A percentile compares a stretch with the other conserved stretches of the same genome.
Conservation (phyloP, 148 eudicot genomes). For the Rhododendron griersonianum region DNA sequence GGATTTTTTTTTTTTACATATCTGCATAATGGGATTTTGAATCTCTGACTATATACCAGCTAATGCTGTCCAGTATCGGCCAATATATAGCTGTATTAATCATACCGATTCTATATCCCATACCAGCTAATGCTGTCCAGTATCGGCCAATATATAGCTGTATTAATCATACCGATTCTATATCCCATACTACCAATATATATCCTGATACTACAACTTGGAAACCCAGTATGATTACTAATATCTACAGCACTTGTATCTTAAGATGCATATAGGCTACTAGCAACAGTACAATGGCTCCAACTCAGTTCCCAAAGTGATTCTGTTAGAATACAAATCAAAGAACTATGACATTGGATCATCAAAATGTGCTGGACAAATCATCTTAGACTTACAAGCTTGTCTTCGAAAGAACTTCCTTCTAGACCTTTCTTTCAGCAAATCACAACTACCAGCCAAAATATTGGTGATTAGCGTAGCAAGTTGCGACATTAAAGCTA, state of each 20-base stretch:
- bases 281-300: neutral
- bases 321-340: neutral
- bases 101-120: no score
- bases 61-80: no score
- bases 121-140: no score
- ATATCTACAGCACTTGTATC: neutral
- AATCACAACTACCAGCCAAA: slow-evolving; percentile 80
- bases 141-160: no score
- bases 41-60: no score
- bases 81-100: no score
- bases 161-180: no score
- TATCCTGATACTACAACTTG: neutral
- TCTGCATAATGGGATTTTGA: neutral
- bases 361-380: neutral
- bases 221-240: neutral
- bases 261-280: neutral
- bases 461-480: slow-evolving; percentile 91
- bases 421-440: slow-evolving; percentile 51
- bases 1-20: no score
- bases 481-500: slow-evolving; percentile 91
- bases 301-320: neutral
- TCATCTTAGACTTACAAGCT: slow-evolving; percentile 48
- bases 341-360: neutral
- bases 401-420: slow-evolving; percentile 74
- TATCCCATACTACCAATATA: neutral